These are phyloP conservation scores for Helenozyma baotianmanensis DNA, from an alignment of 805 yeast species.

Conservation along the genomic window DNA sequence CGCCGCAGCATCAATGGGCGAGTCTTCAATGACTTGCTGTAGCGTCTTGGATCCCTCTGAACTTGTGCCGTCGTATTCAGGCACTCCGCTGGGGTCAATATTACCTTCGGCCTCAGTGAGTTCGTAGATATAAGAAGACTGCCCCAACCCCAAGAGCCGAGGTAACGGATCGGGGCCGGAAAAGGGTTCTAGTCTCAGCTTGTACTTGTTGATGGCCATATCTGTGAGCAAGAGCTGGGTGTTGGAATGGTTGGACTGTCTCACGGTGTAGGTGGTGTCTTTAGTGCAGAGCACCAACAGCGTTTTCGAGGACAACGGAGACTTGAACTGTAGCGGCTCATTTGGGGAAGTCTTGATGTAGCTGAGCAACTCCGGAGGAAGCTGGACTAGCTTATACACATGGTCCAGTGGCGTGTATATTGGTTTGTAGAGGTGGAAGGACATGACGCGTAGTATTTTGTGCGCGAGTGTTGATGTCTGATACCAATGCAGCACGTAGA, in stretches of 20 bases:
- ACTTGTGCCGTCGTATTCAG: constrained; percentile 16
- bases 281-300: constrained; percentile 61
- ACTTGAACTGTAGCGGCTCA: constrained; percentile 12
- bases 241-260: constrained; percentile 86
- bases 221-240: constrained; percentile 54
- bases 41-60: constrained; percentile 15
- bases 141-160: constrained; percentile 25
- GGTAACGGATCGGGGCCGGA: no score
- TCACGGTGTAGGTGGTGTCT: constrained; percentile 54
- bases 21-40: constrained; percentile 32
- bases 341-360: constrained; percentile 4
- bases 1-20: constrained; percentile 54
- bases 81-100: constrained; percentile 28
- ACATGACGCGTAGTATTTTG: constrained; percentile 12
- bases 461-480: no score
- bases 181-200: neutral
- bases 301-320: constrained; percentile 10
- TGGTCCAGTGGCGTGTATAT: constrained; percentile 6
- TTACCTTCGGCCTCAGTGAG: constrained; percentile 20
- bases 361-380: constrained; percentile 11
- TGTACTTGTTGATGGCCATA: constrained; percentile 5
- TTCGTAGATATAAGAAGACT: constrained; percentile 33
- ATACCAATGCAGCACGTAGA: no score
- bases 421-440: constrained; percentile 12
- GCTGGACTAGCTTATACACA: constrained; percentile 15